These are phyloP conservation scores for Priceomyces medius DNA, from an alignment of 805 yeast species.

Conservation along the genomic window DNA sequence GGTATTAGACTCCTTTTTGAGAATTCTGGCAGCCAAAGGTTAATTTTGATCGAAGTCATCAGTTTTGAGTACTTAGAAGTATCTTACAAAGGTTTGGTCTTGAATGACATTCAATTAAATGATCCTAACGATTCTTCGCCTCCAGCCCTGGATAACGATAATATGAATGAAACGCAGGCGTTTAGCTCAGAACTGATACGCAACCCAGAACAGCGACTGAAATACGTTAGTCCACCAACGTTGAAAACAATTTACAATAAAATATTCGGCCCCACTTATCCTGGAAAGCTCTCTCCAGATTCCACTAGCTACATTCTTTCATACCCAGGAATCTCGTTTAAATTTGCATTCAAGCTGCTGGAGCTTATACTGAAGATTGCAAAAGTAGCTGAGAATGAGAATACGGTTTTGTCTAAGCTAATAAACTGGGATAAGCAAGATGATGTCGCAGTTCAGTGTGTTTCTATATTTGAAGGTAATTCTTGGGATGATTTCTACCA, in stretches of 20 bases:
- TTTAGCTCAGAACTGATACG: neutral
- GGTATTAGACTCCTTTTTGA: slow-evolving; percentile 30
- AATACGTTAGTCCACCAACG: slow-evolving; percentile 9
- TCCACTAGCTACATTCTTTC: slow-evolving; percentile 42
- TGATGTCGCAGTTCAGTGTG: slow-evolving; percentile 37
- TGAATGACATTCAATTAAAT: slow-evolving; percentile 24
- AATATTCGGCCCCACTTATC: slow-evolving; percentile 62
- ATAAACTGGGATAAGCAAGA: slow-evolving; percentile 31
- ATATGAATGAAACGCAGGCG: neutral
- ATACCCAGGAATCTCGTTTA: slow-evolving; percentile 58
- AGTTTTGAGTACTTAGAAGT: slow-evolving; percentile 21
- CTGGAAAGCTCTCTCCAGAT: slow-evolving; percentile 39
- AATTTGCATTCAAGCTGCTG: slow-evolving; percentile 32
- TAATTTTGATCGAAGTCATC: slow-evolving; percentile 30
- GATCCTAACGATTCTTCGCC: neutral
- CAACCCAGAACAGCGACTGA: neutral
- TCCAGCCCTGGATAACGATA: neutral
- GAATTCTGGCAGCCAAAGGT: slow-evolving; percentile 21
- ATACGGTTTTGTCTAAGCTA: slow-evolving; percentile 24
- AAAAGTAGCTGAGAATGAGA: slow-evolving; percentile 17
- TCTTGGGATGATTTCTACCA: slow-evolving; percentile 29
- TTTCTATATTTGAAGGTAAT: slow-evolving; percentile 41
- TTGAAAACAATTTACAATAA: slow-evolving; percentile 52
- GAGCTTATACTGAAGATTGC: slow-evolving; percentile 14
- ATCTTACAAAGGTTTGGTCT: slow-evolving; percentile 30